Evolutionary conservation across 352 stramenopile genomes (phyloP).

Genomic region (Phytophthora fragariaefolia): DNA sequence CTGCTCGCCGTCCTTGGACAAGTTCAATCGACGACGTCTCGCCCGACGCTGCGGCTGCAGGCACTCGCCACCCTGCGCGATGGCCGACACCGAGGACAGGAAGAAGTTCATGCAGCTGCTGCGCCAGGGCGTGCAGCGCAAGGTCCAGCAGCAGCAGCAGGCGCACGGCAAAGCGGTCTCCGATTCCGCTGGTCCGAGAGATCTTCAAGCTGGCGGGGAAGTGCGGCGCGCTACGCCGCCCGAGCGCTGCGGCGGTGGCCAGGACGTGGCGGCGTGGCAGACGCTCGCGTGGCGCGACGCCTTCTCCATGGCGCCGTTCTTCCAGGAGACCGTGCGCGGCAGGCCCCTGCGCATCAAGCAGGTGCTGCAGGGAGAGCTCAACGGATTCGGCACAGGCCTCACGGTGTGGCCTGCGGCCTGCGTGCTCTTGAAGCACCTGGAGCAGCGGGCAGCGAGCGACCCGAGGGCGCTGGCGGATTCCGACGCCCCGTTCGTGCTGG

Average conservation of each 20-base stretch:
- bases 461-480: constrained; percentile 34
- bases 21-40: constrained; percentile 3
- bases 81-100: constrained; percentile 36
- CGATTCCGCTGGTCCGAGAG: constrained; percentile 6
- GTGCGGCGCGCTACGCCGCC: constrained; percentile 27
- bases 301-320: constrained; percentile 73
- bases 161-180: constrained; percentile 18
- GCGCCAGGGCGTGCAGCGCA: constrained; percentile 64
- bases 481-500: constrained; percentile 67
- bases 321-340: constrained; percentile 53
- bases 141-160: constrained; percentile 41
- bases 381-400: constrained; percentile 79
- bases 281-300: constrained; percentile 80
- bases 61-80: constrained; percentile 13
- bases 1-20: constrained; percentile 10
- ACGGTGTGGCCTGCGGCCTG: constrained; percentile 87
- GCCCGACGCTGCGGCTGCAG: constrained; percentile 1
- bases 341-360: constrained; percentile 70
- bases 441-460: constrained; percentile 47
- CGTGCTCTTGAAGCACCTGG: constrained; percentile 81
- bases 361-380: constrained; percentile 79
- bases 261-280: constrained; percentile 51
- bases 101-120: constrained; percentile 65
- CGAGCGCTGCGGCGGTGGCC: constrained; percentile 1
- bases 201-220: constrained; percentile 18